Conservation (phyloP, 805 yeast genomes). For the Kluyveromyces nonfermentans region DNA sequence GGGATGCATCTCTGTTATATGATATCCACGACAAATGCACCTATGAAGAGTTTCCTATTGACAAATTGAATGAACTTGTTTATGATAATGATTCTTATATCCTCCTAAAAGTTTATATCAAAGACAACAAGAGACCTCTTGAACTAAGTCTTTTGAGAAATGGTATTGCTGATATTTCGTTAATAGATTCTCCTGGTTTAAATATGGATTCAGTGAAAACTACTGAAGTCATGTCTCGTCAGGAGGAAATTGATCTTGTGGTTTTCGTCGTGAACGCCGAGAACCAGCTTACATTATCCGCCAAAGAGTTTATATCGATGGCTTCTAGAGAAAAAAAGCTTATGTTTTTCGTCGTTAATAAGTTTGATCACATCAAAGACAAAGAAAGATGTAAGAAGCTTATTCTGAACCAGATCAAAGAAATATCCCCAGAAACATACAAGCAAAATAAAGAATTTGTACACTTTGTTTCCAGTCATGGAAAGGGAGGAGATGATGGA, state of each 20-base stretch:
- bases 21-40: slow-evolving; percentile 50
- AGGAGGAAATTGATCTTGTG: slow-evolving; percentile 93
- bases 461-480: slow-evolving; percentile 74
- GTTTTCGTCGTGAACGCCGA: slow-evolving; percentile 95
- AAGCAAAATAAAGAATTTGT: slow-evolving; percentile 86
- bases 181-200: slow-evolving; percentile 96
- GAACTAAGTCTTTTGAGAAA: slow-evolving; percentile 69
- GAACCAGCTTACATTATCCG: slow-evolving; percentile 89
- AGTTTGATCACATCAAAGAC: slow-evolving; percentile 78
- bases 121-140: slow-evolving; percentile 53
- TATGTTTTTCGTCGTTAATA: slow-evolving; percentile 88
- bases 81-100: slow-evolving; percentile 62
- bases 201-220: slow-evolving; percentile 91
- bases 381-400: slow-evolving; percentile 67
- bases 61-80: slow-evolving; percentile 59
- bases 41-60: slow-evolving; percentile 45
- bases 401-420: slow-evolving; percentile 78
- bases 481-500: slow-evolving; percentile 35
- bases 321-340: slow-evolving; percentile 88
- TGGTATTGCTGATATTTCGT: slow-evolving; percentile 83
- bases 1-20: slow-evolving; percentile 22
- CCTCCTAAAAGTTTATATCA: slow-evolving; percentile 69
- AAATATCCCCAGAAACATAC: slow-evolving; percentile 81
- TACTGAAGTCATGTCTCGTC: slow-evolving; percentile 88
- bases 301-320: slow-evolving; percentile 82